Evolutionary conservation across 106 monocot species (phyloP).

Genomic region (Posidonia australis): DNA sequence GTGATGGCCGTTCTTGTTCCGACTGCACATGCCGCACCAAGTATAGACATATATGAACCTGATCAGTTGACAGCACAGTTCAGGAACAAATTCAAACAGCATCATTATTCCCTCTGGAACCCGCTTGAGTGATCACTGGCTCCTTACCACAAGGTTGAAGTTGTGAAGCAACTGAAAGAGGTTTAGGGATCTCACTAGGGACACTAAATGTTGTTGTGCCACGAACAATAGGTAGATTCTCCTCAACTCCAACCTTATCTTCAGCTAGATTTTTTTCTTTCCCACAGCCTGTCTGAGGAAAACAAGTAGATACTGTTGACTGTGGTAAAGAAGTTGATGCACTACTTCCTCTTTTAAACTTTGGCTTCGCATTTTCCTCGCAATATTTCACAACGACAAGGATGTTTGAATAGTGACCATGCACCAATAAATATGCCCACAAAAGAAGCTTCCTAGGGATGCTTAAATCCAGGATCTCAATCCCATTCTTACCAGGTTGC

Average conservation of each 20-base stretch:
- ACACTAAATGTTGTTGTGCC: neutral
- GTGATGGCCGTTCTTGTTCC: too few species aligned
- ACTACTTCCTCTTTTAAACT: slow-evolving; percentile 30
- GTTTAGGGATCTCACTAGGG: neutral
- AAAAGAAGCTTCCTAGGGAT: slow-evolving; percentile 96
- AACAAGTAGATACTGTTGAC: slow-evolving; percentile 3
- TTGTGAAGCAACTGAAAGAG: neutral
- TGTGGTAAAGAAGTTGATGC: slow-evolving; percentile 13
- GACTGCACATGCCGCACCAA: too few species aligned
- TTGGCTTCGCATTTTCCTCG: slow-evolving; percentile 77
- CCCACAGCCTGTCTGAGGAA: slow-evolving; percentile 15
- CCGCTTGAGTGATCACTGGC: neutral
- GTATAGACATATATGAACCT: neutral
- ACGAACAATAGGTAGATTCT: slow-evolving; percentile 9
- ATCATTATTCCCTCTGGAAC: neutral
- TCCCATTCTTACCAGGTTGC: slow-evolving; percentile 22
- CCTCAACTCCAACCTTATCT: slow-evolving; percentile 30
- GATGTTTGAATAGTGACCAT: slow-evolving; percentile 83
- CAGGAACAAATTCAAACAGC: neutral
- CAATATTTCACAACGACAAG: slow-evolving; percentile 74
- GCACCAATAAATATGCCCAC: slow-evolving; percentile 77
- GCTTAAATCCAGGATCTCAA: slow-evolving; percentile 62
- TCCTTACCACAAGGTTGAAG: neutral
- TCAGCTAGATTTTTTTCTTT: slow-evolving; percentile 28
- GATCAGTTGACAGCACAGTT: neutral